These are phyloP conservation scores for Helicocarpus griseus DNA, from an alignment of 2,329 filamentous ascomycete species.

Conservation along the genomic window DNA sequence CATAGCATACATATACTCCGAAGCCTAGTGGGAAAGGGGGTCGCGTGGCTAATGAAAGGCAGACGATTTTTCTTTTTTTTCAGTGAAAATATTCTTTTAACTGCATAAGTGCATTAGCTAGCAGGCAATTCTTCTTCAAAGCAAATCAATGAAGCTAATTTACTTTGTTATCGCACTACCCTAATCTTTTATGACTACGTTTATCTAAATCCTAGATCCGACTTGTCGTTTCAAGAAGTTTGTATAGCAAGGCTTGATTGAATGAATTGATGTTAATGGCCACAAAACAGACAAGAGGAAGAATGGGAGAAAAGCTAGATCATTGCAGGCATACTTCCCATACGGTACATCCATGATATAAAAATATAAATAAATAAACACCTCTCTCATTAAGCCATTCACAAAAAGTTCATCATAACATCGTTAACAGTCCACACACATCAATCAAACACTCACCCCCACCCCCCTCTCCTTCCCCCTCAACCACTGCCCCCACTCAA, in stretches of 20 bases:
- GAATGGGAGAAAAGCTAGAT: background rate
- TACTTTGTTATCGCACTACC: too few species aligned
- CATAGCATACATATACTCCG: background rate
- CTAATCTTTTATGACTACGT: too few species aligned
- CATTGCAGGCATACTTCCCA: too few species aligned
- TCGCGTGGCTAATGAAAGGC: too few species aligned
- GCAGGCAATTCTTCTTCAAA: background rate
- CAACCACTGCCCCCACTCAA: conserved; percentile 77
- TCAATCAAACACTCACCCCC: background rate
- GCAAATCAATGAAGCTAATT: too few species aligned
- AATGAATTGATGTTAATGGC: background rate
- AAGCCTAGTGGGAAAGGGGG: background rate
- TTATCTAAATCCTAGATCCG: too few species aligned
- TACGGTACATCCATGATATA: too few species aligned
- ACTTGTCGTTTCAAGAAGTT: too few species aligned
- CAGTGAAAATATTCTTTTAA: background rate
- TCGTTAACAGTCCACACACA: background rate
- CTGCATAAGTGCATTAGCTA: background rate
- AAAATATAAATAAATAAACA: too few species aligned
- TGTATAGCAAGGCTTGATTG: background rate
- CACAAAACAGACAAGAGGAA: too few species aligned
- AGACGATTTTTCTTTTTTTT: too few species aligned
- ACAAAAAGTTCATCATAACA: background rate
- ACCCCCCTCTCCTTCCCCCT: conserved; percentile 35
- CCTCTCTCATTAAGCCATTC: too few species aligned